Evolutionary conservation across 2,329 filamentous ascomycete genomes (phyloP), one percentile per base, ranked within the genome.

Genomic region (Akanthomyces dipterigenus): DNA sequence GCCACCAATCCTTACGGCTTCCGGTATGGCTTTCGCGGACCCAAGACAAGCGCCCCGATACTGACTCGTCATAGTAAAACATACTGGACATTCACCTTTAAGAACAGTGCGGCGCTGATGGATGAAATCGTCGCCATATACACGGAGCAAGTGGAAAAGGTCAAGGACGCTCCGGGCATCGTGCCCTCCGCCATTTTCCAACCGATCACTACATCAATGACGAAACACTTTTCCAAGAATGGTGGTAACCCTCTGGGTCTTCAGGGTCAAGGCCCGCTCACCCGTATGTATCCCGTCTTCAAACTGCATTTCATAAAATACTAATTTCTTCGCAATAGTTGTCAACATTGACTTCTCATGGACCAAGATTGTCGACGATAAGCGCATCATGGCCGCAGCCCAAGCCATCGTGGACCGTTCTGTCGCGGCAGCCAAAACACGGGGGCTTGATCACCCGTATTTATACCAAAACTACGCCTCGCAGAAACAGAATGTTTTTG

Each of bases 381-480:
- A 70, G 22, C 61, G 63, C 1, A 67, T 78, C 5, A 56, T 72
- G 8, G 63, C 65, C 12, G 65, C 67, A 3, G 66, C 66, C 5
- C 63, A 67, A 14, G 69, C 68, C 1, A 65, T 71, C 2, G 55
- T 75, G 14, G 62, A 69, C 20, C 65, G 69, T 0, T 66, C 66
- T 12, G 66, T 71, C 14, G 64, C 64, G 0, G 66, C 69, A 3
- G 72, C 75, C 11, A 65, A 68, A 46, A 65, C 69, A n/a, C 66
- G 68, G 7, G 72, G 70, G 0, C 63, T 76, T 0, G 67, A 73
- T 43, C 70, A 75, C 56, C 69, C 70, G 1, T 79, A 71, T 38
- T 62, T 80, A 20, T 81, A 80, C 64, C 71, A 78, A 53, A 80
- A 81, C 65, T 81, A 82, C 58, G 78, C 78, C 1, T 71, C 73